Conservation (phyloP, 2,329 filamentous ascomycete genomes). For the Rasamsonia emersonii region DNA sequence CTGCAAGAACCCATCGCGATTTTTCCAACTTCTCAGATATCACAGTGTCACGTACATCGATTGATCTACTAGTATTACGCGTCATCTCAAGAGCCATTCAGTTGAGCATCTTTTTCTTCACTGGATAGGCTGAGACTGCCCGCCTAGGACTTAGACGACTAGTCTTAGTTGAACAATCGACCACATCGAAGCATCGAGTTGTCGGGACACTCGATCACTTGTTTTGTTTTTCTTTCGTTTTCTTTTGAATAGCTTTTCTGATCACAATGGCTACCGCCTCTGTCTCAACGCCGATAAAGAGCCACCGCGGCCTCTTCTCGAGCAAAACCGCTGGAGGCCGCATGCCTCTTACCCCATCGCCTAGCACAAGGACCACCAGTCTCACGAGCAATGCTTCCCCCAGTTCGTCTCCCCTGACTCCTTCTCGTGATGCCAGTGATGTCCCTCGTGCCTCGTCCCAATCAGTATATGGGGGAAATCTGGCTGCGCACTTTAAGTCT, state of each 20-base stretch:
- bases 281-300: slow-evolving; percentile 89
- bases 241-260: not conserved
- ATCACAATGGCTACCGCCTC: slow-evolving; percentile 68
- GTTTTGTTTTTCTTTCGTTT: too few species aligned
- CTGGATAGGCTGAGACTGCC: slow-evolving; percentile 21
- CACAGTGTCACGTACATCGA: slow-evolving; percentile 16
- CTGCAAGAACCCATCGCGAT: slow-evolving; percentile 11
- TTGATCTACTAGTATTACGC: slow-evolving; percentile 23
- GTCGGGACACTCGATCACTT: too few species aligned
- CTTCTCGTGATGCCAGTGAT: slow-evolving; percentile 52
- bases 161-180: slow-evolving; percentile 14
- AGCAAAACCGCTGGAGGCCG: slow-evolving; percentile 88
- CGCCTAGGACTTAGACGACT: slow-evolving; percentile 25
- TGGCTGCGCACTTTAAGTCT: slow-evolving; percentile 69
- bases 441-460: slow-evolving; percentile 48
- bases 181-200: slow-evolving; percentile 24
- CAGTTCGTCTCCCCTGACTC: slow-evolving; percentile 68
- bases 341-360: slow-evolving; percentile 89
- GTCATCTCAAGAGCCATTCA: slow-evolving; percentile 28
- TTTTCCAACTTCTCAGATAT: slow-evolving; percentile 25
- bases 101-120: slow-evolving; percentile 27
- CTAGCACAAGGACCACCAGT: slow-evolving; percentile 52
- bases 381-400: slow-evolving; percentile 38
- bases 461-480: slow-evolving; percentile 72
- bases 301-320: slow-evolving; percentile 86